phyloP scores from a whole-genome alignment of 495 filamentous ascomycete genomes.

The Penicillium bovifimosum region DNA sequence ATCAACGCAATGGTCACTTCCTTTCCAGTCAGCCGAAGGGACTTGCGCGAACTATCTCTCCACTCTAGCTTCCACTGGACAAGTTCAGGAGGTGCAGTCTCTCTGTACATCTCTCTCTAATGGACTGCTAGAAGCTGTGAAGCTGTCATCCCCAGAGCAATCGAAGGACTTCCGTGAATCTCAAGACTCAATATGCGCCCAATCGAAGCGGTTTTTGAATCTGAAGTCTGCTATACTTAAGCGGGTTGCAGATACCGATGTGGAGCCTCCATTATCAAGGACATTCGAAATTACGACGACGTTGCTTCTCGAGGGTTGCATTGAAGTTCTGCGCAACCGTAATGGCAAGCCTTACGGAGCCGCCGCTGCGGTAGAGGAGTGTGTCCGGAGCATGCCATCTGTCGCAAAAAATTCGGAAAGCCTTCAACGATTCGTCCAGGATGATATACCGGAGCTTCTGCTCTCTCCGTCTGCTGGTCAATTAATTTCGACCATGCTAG shows the following conservation, averaged over 20 bases:
- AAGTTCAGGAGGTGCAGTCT: slow-evolving; percentile 29
- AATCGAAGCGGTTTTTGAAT: slow-evolving; percentile 58
- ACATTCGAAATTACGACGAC: slow-evolving; percentile 26
- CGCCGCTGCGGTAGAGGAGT: slow-evolving; percentile 56
- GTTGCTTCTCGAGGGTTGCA: slow-evolving; percentile 44
- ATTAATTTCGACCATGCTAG: slow-evolving; percentile 37
- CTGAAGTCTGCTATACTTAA: slow-evolving; percentile 47
- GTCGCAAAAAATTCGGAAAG: slow-evolving; percentile 29
- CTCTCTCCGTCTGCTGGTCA: slow-evolving; percentile 50
- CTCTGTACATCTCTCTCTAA: slow-evolving; percentile 53
- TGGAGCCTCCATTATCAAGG: slow-evolving; percentile 15
- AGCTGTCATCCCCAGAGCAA: slow-evolving; percentile 68
- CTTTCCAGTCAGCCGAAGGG: slow-evolving; percentile 29
- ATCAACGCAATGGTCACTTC: slow-evolving; percentile 45
- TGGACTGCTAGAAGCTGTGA: slow-evolving; percentile 54
- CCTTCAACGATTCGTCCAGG: slow-evolving; percentile 40
- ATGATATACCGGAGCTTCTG: slow-evolving; percentile 46
- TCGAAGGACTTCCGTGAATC: slow-evolving; percentile 68
- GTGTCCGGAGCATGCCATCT: slow-evolving; percentile 38
- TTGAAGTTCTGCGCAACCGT: slow-evolving; percentile 47
- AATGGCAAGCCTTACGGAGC: slow-evolving; percentile 83
- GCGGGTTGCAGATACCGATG: slow-evolving; percentile 22
- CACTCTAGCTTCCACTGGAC: slow-evolving; percentile 21
- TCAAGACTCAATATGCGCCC: slow-evolving; percentile 56
- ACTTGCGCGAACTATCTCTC: slow-evolving; percentile 39